phyloP scores from a whole-genome alignment of 345 rosid species.

The Aethionema arabicum region DNA sequence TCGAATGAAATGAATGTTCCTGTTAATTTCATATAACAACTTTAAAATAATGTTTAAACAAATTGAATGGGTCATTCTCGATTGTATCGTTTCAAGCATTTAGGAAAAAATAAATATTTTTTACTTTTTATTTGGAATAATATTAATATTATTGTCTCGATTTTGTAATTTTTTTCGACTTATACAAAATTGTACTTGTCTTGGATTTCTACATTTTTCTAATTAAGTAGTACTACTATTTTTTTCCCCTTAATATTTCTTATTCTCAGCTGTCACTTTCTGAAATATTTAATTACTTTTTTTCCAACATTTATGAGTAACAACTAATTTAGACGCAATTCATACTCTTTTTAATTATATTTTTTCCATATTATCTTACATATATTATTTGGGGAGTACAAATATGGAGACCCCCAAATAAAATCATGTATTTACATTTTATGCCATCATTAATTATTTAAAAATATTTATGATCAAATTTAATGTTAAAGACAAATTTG shows the following conservation, averaged over 20 bases:
- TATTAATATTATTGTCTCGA: conserved; percentile 19
- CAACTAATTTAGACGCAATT: neutral
- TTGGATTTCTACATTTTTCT: conserved; percentile 11
- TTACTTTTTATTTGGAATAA: neutral
- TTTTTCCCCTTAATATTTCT: neutral
- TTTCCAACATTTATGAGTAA: neutral
- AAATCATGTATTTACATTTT: too few species aligned
- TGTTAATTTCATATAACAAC: too few species aligned
- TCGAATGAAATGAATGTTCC: too few species aligned
- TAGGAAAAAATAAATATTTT: neutral
- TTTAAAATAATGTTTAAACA: neutral
- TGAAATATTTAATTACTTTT: too few species aligned
- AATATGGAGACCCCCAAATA: too few species aligned
- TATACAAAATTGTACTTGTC: conserved; percentile 8
- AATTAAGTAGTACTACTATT: neutral
- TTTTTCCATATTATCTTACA: too few species aligned
- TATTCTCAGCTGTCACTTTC: too few species aligned
- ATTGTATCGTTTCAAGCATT: conserved; percentile 12
- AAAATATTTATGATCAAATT: too few species aligned
- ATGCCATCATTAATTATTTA: too few species aligned
- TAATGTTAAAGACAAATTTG: too few species aligned
- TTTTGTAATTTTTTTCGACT: neutral
- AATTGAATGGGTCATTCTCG: conserved; percentile 12
- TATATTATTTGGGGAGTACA: too few species aligned
- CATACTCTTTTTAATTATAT: neutral